Percentiles rank a stretch among this genome's conserved stretches.
Conservation (phyloP, 768 basidiomycete species). For the Trametes cingulata region DNA sequence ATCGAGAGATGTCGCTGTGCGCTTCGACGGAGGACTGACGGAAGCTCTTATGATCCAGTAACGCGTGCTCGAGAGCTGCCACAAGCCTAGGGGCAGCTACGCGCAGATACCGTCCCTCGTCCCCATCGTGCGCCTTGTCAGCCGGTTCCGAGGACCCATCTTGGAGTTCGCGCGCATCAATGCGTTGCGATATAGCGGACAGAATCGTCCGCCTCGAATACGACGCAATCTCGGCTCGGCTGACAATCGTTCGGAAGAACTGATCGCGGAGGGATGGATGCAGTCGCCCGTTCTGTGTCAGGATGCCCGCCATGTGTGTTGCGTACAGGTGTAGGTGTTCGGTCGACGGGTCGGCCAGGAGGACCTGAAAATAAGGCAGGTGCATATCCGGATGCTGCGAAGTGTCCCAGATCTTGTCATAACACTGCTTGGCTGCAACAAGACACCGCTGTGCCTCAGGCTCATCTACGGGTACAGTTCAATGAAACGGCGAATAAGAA, state of each 20-base stretch:
- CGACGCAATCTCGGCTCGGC: background rate
- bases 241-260: background rate
- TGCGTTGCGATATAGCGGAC: conserved; percentile 17
- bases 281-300: background rate
- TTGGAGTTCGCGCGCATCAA: background rate
- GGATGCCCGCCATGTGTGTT: background rate
- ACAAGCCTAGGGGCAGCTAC: background rate
- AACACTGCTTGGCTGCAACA: conserved; percentile 39
- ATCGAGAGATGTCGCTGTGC: background rate
- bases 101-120: background rate
- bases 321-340: conserved; percentile 19
- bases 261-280: background rate
- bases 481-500: background rate
- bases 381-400: conserved; percentile 46
- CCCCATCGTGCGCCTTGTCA: background rate
- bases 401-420: conserved; percentile 40
- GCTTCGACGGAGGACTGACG: background rate
- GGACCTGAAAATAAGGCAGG: conserved; percentile 45
- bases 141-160: background rate
- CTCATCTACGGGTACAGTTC: background rate
- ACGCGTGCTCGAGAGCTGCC: background rate
- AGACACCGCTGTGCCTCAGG: background rate
- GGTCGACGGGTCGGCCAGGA: conserved; percentile 34
- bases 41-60: background rate
- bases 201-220: background rate